These are phyloP conservation scores for Phaffia australis DNA, from an alignment of 768 basidiomycete genomes.

Conservation along the genomic window DNA sequence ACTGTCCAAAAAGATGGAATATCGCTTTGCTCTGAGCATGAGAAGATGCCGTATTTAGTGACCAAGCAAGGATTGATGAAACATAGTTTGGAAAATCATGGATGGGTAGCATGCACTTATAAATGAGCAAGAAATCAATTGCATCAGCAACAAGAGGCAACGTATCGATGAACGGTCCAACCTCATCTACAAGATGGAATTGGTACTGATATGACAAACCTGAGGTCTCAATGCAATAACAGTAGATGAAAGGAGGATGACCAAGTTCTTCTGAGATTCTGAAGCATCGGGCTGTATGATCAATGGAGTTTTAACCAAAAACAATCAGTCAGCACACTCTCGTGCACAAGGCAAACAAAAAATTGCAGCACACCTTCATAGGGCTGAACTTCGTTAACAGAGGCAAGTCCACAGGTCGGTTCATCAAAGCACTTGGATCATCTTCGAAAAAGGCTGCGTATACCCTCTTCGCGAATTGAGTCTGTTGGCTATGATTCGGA, in stretches of 20 bases:
- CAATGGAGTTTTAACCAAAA: conserved; percentile 22
- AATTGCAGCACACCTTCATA: background rate
- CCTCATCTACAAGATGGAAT: background rate
- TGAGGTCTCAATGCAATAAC: conserved; percentile 57
- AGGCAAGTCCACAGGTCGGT: conserved; percentile 49
- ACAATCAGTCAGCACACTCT: background rate
- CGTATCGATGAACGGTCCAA: conserved; percentile 6
- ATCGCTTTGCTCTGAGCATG: conserved; percentile 32
- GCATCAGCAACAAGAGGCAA: conserved; percentile 1
- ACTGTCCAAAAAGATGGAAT: conserved; percentile 45
- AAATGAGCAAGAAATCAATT: background rate
- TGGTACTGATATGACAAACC: conserved; percentile 40
- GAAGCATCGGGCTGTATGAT: conserved; percentile 42
- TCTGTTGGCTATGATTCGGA: conserved; percentile 50
- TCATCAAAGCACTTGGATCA: conserved; percentile 46
- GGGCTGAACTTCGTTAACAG: conserved; percentile 10
- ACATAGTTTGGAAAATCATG: conserved; percentile 47
- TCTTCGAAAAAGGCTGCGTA: conserved; percentile 53
- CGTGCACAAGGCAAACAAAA: background rate
- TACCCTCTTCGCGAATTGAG: conserved; percentile 46
- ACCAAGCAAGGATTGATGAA: conserved; percentile 52
- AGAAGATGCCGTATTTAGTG: conserved; percentile 40
- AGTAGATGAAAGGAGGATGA: conserved; percentile 57
- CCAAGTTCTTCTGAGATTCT: conserved; percentile 50
- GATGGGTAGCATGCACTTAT: conserved; percentile 49